Evolutionary conservation across 768 basidiomycete species (phyloP).

Genomic region (Boletus rubroflammeus): DNA sequence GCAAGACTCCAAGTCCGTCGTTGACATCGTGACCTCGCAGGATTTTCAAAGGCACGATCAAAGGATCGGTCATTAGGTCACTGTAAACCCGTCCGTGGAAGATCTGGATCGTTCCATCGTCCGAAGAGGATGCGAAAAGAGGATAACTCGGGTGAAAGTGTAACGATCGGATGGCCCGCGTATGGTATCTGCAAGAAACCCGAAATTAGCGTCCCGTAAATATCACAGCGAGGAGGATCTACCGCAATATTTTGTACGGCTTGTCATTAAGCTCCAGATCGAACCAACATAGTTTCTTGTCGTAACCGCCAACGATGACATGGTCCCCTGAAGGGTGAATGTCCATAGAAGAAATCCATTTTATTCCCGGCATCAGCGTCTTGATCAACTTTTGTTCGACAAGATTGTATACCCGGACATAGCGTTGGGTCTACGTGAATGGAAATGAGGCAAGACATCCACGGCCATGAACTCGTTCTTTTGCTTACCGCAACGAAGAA

Average conservation of each 20-base stretch:
- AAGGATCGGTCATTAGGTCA: constrained; percentile 94
- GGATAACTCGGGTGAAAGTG: constrained; percentile 94
- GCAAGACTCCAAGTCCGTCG: constrained; percentile 88
- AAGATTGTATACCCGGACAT: constrained; percentile 92
- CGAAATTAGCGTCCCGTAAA: constrained; percentile 11
- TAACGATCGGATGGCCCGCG: constrained; percentile 87
- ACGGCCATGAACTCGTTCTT: constrained; percentile 2
- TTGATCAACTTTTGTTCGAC: constrained; percentile 90
- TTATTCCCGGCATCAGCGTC: constrained; percentile 91
- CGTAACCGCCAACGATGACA: constrained; percentile 95
- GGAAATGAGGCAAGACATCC: constrained; percentile 10
- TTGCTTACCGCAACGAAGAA: constrained; percentile 93
- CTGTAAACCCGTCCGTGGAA: constrained; percentile 95
- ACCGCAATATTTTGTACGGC: constrained; percentile 96
- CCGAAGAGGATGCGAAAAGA: constrained; percentile 93
- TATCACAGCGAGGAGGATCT: constrained; percentile 3
- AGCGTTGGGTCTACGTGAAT: constrained; percentile 80
- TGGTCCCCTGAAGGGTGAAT: constrained; percentile 95
- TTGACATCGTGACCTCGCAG: constrained; percentile 83
- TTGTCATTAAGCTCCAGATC: constrained; percentile 95
- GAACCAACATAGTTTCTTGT: constrained; percentile 98
- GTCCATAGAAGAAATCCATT: constrained; percentile 97
- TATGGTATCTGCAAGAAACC: constrained; percentile 67
- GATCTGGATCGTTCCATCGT: constrained; percentile 95
- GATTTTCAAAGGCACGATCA: constrained; percentile 97